Base-by-base conservation (phyloP, 371 early-diverging fungal genomes). In the Mucor irregularis region DNA sequence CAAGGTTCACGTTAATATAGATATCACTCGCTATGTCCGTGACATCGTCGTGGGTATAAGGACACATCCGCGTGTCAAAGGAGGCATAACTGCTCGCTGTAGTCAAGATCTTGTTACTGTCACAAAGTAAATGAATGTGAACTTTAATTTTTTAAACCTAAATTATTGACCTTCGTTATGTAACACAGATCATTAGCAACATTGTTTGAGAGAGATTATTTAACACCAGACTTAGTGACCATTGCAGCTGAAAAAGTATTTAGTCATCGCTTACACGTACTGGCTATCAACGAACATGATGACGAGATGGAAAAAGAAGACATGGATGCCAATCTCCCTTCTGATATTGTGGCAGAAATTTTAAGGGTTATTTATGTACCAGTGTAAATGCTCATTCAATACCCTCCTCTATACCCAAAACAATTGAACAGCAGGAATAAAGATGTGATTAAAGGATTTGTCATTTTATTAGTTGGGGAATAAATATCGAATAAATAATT, bases 41-140 rank as follows among this genome's bases (percentile, higher is more conserved):
- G 86, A 85, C 64, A 79, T 85, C 39, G 76, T 85, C 2, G 84
- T 85, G 7, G 84, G 79, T 10, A 58, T 85, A 19, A 76, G 86
- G 9, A 83, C 83, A 5, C 86, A 85, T 56, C 82, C 82, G 5
- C 56, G 72, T 21, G 76, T 85, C 7, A 76, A 74, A 42, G 81
- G 84, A 24, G 86, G 86, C 0, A 29, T 85, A 22, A 85, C 86
- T n/a, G 74, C 86, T 7, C 61, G 84, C 29, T 71, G 84, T 25
- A 82, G 82, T 3, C 70, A 78, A 40, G 86, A 85, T 51, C 62
- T 85, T 6, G 78, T 80, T 30, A 61, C 53, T 1, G 82, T 83
- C 7, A 75, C 80, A 56, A 84, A 73, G 83, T 81, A 73, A 56
- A 65, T 17, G 19, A 24, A 11, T n/a, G n/a, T n/a, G n/a, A n/a